Conservation (phyloP, 2,329 filamentous ascomycete genomes). For the Endothia cerciana region DNA sequence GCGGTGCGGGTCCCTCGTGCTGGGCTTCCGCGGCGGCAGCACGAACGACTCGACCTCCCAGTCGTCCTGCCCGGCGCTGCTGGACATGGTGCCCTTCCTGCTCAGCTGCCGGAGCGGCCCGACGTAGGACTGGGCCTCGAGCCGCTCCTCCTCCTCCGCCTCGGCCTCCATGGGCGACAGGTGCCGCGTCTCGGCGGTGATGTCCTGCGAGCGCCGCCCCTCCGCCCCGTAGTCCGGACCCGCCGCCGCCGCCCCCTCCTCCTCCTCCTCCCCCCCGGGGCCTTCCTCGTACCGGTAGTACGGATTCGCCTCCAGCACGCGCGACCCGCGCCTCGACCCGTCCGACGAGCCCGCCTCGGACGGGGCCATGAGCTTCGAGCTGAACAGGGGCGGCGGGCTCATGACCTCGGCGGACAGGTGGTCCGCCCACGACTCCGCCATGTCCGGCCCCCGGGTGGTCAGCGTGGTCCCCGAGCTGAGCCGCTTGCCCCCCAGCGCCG, state of each 20-base stretch:
- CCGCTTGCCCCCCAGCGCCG: conserved; percentile 10
- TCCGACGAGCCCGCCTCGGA: conserved; percentile 26
- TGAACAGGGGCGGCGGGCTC: conserved; percentile 21
- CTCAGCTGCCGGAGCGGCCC: conserved; percentile 19
- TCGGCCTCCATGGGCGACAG: conserved; percentile 24
- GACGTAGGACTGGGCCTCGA: conserved; percentile 18
- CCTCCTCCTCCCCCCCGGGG: neutral
- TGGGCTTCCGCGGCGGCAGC: conserved; percentile 26
- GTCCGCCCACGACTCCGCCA: conserved; percentile 4
- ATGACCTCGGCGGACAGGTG: neutral
- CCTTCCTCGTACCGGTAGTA: conserved; percentile 12
- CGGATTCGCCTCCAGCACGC: conserved; percentile 8
- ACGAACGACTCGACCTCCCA: conserved; percentile 26
- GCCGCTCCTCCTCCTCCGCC: conserved; percentile 19
- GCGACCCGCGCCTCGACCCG: conserved; percentile 20
- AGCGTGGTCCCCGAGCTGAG: conserved; percentile 22
- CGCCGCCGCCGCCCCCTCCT: neutral
- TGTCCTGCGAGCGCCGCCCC: conserved; percentile 24
- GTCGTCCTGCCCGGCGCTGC: conserved; percentile 12
- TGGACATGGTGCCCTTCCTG: conserved; percentile 13
- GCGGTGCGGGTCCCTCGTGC: conserved; percentile 22
- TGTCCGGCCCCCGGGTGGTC: conserved; percentile 2
- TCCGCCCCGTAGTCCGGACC: no score
- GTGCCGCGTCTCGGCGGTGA: conserved; percentile 23
- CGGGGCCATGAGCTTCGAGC: conserved; percentile 18